phyloP scores from a whole-genome alignment of 257 asterid species.

The Scutellaria galericulata region DNA sequence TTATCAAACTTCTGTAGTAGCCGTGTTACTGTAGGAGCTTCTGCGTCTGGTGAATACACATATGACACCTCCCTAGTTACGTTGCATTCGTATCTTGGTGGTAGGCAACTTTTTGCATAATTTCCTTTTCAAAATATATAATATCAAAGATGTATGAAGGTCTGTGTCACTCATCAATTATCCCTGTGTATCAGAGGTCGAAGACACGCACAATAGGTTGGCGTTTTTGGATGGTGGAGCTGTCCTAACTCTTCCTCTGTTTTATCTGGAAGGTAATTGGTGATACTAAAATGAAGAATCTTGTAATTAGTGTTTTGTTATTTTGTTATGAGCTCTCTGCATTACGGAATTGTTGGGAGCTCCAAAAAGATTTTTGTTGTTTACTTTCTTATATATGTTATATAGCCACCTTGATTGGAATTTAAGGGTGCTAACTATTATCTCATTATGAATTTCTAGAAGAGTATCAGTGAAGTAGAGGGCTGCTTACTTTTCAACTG shows the following conservation, averaged over 20 bases:
- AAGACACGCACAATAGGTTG: constrained; percentile 78
- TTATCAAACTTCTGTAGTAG: constrained; percentile 41
- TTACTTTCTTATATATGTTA: constrained; percentile 8
- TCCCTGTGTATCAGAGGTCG: constrained; percentile 64
- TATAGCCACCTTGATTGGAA: constrained; percentile 10
- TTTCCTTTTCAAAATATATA: constrained; percentile 17
- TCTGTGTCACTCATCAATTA: constrained; percentile 24
- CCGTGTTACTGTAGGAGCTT: constrained; percentile 57
- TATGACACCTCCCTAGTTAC: constrained; percentile 83
- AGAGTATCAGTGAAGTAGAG: constrained; percentile 17
- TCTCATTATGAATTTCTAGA: constrained; percentile 25
- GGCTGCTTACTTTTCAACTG: constrained; percentile 3
- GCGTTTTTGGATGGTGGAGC: constrained; percentile 92
- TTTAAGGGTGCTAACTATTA: neutral
- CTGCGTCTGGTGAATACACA: constrained; percentile 67
- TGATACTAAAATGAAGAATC: constrained; percentile 10
- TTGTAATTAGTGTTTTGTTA: neutral
- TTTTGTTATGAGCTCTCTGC: constrained; percentile 2
- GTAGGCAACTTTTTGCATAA: constrained; percentile 43
- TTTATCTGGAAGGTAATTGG: constrained; percentile 75
- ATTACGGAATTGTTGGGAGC: constrained; percentile 18
- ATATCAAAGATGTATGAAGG: constrained; percentile 31
- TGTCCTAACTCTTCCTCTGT: constrained; percentile 69
- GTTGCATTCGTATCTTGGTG: constrained; percentile 92
- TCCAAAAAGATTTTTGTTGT: neutral